Base-by-base conservation (phyloP, 2,329 filamentous ascomycete genomes). In the Acrodontium crateriforme region DNA sequence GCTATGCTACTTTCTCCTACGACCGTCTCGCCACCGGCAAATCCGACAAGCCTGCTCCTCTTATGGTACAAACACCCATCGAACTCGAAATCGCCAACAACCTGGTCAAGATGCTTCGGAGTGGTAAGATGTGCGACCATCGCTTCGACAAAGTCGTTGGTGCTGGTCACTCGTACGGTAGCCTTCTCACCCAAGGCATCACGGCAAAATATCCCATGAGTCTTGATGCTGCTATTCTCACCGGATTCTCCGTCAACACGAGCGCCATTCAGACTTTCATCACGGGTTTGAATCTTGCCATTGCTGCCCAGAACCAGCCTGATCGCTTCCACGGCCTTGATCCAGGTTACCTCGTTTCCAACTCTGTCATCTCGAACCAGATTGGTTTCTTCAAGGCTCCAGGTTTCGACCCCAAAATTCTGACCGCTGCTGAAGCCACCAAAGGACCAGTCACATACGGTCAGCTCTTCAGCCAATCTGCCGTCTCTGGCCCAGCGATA, bases 1-100 rank as follows among this genome's bases (percentile, higher is more conserved):
- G 51, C 30, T 56, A 55, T 38, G 50, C 53, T 3, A 56, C 55
- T 2, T 52, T 60, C 43, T 50, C 47, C 29, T 59, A 59, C 42
- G 56, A 60, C 38, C 55, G 58, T 27, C 49, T 61, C 7, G 57
- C 56, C 16, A 45, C 47, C 2, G 57, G 55, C 2, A 32, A 32
- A 6, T 58, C 54, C 14, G 42, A 46, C 24, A 53, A 55, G 26
- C 51, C 55, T 5, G 8, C 20, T 12, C 56, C 59, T 31, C 47
- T 53, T 8, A 40, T 55, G 24, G 52, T 59, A 15, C 56, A 60
- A 37, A 45, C 45, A 6, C 41, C 47, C 12, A 29, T 56, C 14
- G 49, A 60, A 31, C 42, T 54, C 31, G 52, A 50, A 14, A 48
- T 59, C 27, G 42, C 44, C 4, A 50, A 56, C 31, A 26, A 39